Evolutionary conservation across 1,284 basidiomycete species (phyloP).

Genomic region (Sanguinoderma infundibulare): DNA sequence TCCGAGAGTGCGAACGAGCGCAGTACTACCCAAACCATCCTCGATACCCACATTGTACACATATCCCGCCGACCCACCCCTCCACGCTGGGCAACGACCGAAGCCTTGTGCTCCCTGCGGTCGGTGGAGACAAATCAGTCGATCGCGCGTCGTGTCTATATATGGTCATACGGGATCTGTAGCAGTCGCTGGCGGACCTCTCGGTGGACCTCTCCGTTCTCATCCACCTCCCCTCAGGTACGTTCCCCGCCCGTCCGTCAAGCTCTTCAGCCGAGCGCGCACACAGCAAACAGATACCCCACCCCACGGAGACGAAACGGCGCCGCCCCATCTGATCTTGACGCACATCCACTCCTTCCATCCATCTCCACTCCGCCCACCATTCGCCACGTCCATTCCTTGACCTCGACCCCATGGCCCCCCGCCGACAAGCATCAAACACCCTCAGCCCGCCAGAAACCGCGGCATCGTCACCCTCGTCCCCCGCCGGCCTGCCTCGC

Average conservation of each 20-base stretch:
- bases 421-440: slow-evolving; percentile 32
- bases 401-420: slow-evolving; percentile 28
- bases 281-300: background rate
- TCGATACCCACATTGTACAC: slow-evolving; percentile 1
- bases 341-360: background rate
- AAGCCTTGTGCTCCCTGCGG: background rate
- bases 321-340: background rate
- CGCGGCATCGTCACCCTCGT: slow-evolving; percentile 27
- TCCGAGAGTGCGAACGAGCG: background rate
- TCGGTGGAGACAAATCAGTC: slow-evolving; percentile 1
- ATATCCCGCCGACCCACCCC: background rate
- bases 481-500: slow-evolving; percentile 31
- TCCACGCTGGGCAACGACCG: background rate
- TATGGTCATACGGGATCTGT: slow-evolving; percentile 22
- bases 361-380: slow-evolving; percentile 5
- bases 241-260: background rate
- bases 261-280: background rate
- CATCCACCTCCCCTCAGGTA: background rate
- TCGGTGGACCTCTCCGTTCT: slow-evolving; percentile 1
- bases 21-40: background rate
- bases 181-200: slow-evolving; percentile 23
- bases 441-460: slow-evolving; percentile 35
- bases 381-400: slow-evolving; percentile 12
- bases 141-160: slow-evolving; percentile 13
- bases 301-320: background rate